Evolutionary conservation across 1,284 basidiomycete species (phyloP).

Genomic region (Ganoderma resinaceum): DNA sequence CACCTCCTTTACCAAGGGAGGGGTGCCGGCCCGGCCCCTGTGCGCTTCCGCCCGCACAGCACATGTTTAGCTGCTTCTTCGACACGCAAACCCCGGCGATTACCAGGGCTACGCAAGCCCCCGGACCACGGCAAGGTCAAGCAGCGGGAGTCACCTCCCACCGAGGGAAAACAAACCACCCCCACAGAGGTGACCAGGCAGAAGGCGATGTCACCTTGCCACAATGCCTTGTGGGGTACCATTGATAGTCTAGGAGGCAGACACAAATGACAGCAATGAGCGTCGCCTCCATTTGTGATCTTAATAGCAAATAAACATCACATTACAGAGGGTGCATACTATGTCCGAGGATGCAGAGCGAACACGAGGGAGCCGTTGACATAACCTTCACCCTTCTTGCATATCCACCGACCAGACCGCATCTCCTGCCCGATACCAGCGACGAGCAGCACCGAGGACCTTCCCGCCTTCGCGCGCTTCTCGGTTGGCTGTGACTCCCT

Average conservation of each 20-base stretch:
- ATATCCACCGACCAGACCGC: conserved; percentile 88
- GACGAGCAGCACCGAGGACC: conserved; percentile 66
- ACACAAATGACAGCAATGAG: neutral
- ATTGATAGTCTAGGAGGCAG: neutral
- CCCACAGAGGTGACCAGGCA: neutral
- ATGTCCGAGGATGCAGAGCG: conserved; percentile 51
- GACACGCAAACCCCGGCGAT: conserved; percentile 1
- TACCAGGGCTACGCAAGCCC: neutral
- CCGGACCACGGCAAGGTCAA: neutral
- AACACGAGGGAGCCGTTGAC: conserved; percentile 80
- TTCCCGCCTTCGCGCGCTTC: conserved; percentile 21
- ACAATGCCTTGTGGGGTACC: neutral
- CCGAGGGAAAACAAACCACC: neutral
- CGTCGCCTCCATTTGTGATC: neutral
- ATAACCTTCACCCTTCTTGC: conserved; percentile 70
- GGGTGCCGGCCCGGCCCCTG: neutral
- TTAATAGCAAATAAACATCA: neutral
- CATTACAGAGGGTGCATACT: neutral
- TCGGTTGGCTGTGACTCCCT: conserved; percentile 13
- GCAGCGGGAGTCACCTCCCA: neutral
- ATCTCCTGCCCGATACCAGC: conserved; percentile 90
- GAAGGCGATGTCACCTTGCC: too few species aligned
- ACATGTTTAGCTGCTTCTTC: conserved; percentile 1
- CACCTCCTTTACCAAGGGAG: conserved; percentile 9
- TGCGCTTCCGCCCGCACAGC: conserved; percentile 1